phyloP scores from a whole-genome alignment of 768 basidiomycete genomes.

The Mycena venus region DNA sequence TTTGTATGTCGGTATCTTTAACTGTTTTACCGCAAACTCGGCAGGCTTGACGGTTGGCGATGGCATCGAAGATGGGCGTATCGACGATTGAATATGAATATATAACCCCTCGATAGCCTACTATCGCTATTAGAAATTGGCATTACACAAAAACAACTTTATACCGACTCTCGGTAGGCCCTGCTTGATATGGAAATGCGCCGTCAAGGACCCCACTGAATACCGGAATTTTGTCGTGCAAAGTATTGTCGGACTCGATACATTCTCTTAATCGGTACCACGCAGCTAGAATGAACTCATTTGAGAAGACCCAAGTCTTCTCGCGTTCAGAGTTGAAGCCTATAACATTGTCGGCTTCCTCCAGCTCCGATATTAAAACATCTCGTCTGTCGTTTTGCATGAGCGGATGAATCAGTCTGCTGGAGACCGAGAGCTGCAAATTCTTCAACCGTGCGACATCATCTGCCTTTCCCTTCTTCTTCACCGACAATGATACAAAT shows the following conservation, averaged over 20 bases:
- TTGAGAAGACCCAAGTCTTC: neutral
- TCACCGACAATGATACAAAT: neutral
- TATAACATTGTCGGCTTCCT: neutral
- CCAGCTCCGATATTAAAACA: neutral
- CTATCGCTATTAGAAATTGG: neutral
- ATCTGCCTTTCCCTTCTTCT: neutral
- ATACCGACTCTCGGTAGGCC: neutral
- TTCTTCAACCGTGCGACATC: neutral
- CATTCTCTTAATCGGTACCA: neutral
- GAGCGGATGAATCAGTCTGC: neutral
- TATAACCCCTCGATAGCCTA: neutral
- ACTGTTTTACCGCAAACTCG: neutral
- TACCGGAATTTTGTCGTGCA: slow-evolving; percentile 3
- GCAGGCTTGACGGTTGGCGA: slow-evolving; percentile 2
- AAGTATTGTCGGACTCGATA: neutral
- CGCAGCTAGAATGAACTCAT: neutral
- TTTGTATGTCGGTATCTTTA: neutral
- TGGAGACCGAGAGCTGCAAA: slow-evolving; percentile 6
- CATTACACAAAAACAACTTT: neutral
- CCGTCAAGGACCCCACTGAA: neutral
- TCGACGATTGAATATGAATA: neutral
- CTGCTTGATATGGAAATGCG: neutral
- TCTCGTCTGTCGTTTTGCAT: neutral
- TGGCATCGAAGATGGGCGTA: neutral
- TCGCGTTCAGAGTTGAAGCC: neutral